These are phyloP conservation scores for Pythium rishiriense DNA, from an alignment of 352 stramenopile genomes.

Conservation along the genomic window DNA sequence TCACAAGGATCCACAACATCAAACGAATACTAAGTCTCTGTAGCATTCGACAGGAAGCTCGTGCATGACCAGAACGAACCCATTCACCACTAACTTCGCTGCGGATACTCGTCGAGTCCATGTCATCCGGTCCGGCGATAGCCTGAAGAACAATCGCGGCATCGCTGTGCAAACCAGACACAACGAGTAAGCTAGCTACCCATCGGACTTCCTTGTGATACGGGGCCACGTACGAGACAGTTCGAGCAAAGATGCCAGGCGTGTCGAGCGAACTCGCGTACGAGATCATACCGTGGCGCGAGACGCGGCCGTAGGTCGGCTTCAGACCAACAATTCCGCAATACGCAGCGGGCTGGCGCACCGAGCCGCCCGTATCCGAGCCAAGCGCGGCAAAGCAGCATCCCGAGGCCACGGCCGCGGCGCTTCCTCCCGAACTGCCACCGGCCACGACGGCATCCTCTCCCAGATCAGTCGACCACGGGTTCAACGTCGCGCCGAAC, in stretches of 20 bases:
- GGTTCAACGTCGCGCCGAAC: slow-evolving; percentile 88
- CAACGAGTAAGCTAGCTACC: not conserved
- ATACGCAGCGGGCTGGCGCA: slow-evolving; percentile 96
- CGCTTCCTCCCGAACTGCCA: slow-evolving; percentile 94
- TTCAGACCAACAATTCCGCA: slow-evolving; percentile 97
- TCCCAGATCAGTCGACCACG: slow-evolving; percentile 70
- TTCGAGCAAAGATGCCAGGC: slow-evolving; percentile 91
- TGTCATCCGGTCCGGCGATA: slow-evolving; percentile 76
- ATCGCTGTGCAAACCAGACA: slow-evolving; percentile 43
- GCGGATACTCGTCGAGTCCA: slow-evolving; percentile 82
- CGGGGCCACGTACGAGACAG: slow-evolving; percentile 50
- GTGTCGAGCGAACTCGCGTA: slow-evolving; percentile 97
- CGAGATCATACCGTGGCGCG: slow-evolving; percentile 94
- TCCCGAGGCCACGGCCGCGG: slow-evolving; percentile 91
- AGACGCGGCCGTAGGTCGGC: slow-evolving; percentile 97
- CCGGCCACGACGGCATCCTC: slow-evolving; percentile 78
- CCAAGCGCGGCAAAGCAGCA: slow-evolving; percentile 93
- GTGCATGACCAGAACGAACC: slow-evolving; percentile 35
- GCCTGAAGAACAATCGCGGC: slow-evolving; percentile 73
- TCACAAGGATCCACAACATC: not conserved
- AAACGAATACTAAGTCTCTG: too few relatives aligned
- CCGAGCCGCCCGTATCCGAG: slow-evolving; percentile 97
- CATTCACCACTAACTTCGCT: slow-evolving; percentile 47
- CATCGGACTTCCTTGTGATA: not conserved
- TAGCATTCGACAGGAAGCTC: too few relatives aligned